A percentile compares a stretch with the other conserved stretches of the same genome.
phyloP scores from a whole-genome alignment of 495 filamentous ascomycete genomes.

The Annulohypoxylon nitens region DNA sequence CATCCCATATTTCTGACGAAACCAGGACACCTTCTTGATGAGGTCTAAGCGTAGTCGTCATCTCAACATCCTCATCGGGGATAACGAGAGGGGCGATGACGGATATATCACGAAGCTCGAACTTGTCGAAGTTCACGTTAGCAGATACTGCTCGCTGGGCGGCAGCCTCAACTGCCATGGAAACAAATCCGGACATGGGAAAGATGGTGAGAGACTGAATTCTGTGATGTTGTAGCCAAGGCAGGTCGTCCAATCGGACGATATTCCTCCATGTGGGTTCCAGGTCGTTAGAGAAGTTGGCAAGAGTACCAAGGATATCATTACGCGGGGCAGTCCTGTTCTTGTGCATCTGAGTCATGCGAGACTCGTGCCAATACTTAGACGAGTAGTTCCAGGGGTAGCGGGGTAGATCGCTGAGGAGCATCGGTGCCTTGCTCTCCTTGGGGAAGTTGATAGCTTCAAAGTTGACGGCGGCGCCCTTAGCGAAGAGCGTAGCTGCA shows the following conservation, averaged over 20 bases:
- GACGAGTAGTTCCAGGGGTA: constrained; percentile 66
- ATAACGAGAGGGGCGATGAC: constrained; percentile 62
- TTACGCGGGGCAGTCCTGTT: constrained; percentile 59
- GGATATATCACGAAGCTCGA: constrained; percentile 60
- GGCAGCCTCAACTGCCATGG: constrained; percentile 69
- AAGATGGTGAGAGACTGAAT: constrained; percentile 66
- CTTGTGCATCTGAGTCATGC: constrained; percentile 66
- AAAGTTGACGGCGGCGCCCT: constrained; percentile 61
- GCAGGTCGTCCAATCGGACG: constrained; percentile 62
- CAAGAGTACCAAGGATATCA: constrained; percentile 67
- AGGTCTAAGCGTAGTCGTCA: constrained; percentile 58
- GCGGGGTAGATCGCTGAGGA: constrained; percentile 60
- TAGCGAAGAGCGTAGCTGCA: constrained; percentile 59
- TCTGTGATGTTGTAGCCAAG: constrained; percentile 68
- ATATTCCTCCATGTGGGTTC: constrained; percentile 68
- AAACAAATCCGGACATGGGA: constrained; percentile 71
- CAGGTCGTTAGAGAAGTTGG: constrained; percentile 61
- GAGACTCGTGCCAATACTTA: constrained; percentile 67
- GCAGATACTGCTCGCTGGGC: constrained; percentile 53
- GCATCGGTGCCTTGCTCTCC: constrained; percentile 47
- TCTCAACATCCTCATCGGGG: constrained; percentile 60
- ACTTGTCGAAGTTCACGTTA: constrained; percentile 53
- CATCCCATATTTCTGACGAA: constrained; percentile 58
- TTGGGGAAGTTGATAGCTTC: constrained; percentile 61
- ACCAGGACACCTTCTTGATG: constrained; percentile 54